Evolutionary conservation across 2,329 filamentous ascomycete genomes (phyloP), one percentile per base, ranked within the genome.

Genomic region (Chrysoporthe austroafricana): DNA sequence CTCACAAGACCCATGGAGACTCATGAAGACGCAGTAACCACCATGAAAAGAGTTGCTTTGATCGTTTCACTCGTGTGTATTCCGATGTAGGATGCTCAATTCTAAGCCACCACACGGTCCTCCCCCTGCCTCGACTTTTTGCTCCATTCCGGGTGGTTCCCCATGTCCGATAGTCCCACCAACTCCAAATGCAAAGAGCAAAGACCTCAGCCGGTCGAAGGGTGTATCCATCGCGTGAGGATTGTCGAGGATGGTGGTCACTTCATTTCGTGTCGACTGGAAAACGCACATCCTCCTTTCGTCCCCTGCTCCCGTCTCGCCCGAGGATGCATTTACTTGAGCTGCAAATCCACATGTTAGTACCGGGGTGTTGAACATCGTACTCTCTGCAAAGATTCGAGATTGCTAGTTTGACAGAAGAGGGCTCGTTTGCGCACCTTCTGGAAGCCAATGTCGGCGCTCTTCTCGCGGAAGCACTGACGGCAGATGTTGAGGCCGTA

Each of bases 401-500:
- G 11, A 7, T 21, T n/a, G 18, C 4, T 6, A 36, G 3, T 34
- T 8, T 39, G 54, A 21, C 26, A 34, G 43, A 8, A n/a, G 58
- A 50, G 42, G 32, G 46, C 5, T 60, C 34, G 58, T 43, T 42
- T 64, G 73, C 80, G 77, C 78, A 90, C 88, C 89, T 91, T 91
- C 84, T 87, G 84, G 83, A 91, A 91, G 77, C 89, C 89, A 81
- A 91, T 91, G 79, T 91, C 89, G 81, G 86, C 82, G 74, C 87
- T 82, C 86, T 90, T 90, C 85, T 91, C 89, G 78, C 89, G 86
- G 87, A 91, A 91, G 86, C 89, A 91, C 82, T 91, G 89, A 87
- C 89, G 88, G 88, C 89, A 91, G 80, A 91, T 88, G 85, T 97
- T 93, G 77, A 97, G 89, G 81, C 96, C 95, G 87, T 99, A 99